Conservation (phyloP, 352 stramenopile genomes). For the Phytophthora idaei region DNA sequence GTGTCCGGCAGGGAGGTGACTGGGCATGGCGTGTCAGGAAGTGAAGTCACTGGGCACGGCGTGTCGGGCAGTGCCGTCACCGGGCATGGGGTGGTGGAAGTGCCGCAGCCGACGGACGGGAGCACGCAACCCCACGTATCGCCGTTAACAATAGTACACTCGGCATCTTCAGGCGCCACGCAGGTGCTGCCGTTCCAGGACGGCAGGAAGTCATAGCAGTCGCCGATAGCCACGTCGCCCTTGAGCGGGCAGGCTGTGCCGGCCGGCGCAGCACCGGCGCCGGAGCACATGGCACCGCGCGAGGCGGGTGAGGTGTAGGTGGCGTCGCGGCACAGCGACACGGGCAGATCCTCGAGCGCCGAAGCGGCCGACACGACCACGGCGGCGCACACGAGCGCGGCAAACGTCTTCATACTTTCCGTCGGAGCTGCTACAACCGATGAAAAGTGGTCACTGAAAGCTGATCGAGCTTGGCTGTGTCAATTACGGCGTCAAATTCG, state of each 20-base stretch:
- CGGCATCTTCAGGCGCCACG: constrained; percentile 41
- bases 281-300: constrained; percentile 38
- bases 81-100: constrained; percentile 21
- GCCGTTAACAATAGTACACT: constrained; percentile 47
- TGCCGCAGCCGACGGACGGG: constrained; percentile 32
- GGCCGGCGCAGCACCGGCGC: constrained; percentile 25
- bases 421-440: constrained; percentile 2
- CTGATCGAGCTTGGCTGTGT: constrained; percentile 10
- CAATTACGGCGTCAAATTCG: constrained; percentile 45
- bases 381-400: constrained; percentile 34
- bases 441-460: constrained; percentile 30
- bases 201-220: constrained; percentile 46
- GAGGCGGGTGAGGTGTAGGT: constrained; percentile 43
- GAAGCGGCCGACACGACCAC: constrained; percentile 33
- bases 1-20: constrained; percentile 26
- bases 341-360: constrained; percentile 37
- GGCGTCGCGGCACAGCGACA: constrained; percentile 50
- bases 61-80: constrained; percentile 6
- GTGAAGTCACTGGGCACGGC: constrained; percentile 7
- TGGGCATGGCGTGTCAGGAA: constrained; percentile 20
- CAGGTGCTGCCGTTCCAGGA: constrained; percentile 51
- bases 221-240: constrained; percentile 38
- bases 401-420: constrained; percentile 49
- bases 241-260: constrained; percentile 39
- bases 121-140: constrained; percentile 45